Evolutionary conservation across 192 early-diverging fungal species (phyloP), one percentile per base, ranked within the genome.

Genomic region (Gryganskiella cystojenkinii): DNA sequence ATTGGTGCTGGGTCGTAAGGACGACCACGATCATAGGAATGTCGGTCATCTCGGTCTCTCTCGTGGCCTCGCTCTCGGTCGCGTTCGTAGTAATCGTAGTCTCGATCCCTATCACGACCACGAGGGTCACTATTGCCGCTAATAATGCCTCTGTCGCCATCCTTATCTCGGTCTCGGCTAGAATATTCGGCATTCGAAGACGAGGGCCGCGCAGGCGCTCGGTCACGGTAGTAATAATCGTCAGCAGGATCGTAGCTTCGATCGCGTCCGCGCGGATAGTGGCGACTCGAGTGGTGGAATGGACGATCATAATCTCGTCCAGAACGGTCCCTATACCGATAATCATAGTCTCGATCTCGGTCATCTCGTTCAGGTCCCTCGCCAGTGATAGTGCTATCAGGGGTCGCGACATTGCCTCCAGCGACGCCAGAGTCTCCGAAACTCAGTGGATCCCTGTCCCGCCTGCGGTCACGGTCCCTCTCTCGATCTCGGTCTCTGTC

Each of bases 171-270:
- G 42, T 61, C 59, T 3, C 53, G 35, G n/a, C 51, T 54, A 30
- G 55, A 50, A 11, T 52, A 60, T 6, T 52, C 67, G 13, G n/a
- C 42, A 8, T 70, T 50, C 24, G 51, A 10, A 31, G 57, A 56
- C 4, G 35, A 3, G 4, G 61, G 61, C 1, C 70, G 53, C 17
- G 61, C 64, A 24, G 57, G 72, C 9, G 42, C 52, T 24, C 66
- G 46, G 5, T 78, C 56, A 13, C 73, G 73, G 42, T 68, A 52
- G 42, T 78, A 78, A 24, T 69, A 53, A 8, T 68, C 73, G 6
- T 78, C 73, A 10, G 67, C 73, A n/a, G n/a, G n/a, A 33, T 64
- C 73, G 64, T 58, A 64, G 31, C 65, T 67, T 35, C 73, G 54
- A 4, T 78, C 73, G 2, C 73, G 73, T 33, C 46, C 73, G 27